Evolutionary conservation across 257 asterid species (phyloP).

Genomic region (Plantago major): DNA sequence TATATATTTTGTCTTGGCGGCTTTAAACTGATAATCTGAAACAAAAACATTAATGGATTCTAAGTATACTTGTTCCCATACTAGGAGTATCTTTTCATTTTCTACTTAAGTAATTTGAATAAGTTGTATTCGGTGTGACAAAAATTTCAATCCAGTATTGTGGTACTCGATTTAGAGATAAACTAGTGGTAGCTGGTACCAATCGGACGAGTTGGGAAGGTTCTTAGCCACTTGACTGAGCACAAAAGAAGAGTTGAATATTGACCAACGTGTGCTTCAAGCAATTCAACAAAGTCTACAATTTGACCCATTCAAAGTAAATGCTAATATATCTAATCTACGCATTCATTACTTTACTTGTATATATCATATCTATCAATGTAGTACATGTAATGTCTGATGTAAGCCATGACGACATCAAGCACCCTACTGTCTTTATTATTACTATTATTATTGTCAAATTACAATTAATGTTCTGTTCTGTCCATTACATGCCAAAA

Average conservation of each 20-base stretch:
- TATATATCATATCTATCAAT: neutral
- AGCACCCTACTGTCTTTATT: neutral
- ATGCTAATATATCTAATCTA: neutral
- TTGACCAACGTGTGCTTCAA: conserved; percentile 6
- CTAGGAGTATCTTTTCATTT: too few relatives aligned
- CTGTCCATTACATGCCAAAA: conserved; percentile 5
- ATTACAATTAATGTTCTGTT: neutral
- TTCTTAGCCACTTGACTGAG: neutral
- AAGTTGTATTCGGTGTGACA: too few relatives aligned
- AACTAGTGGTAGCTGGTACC: too few relatives aligned
- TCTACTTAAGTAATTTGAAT: too few relatives aligned
- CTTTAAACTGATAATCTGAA: too few relatives aligned
- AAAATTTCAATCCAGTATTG: too few relatives aligned
- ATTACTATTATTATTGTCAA: neutral
- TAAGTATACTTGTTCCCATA: too few relatives aligned
- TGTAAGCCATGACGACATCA: conserved; percentile 6
- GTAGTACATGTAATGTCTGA: neutral
- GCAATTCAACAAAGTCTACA: conserved; percentile 2
- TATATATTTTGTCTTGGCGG: too few relatives aligned
- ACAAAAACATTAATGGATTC: too few relatives aligned
- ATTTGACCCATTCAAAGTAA: conserved; percentile 5
- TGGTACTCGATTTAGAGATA: too few relatives aligned
- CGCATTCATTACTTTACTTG: neutral
- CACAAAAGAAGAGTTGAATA: neutral
- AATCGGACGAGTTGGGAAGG: neutral